Percentiles rank a stretch among this genome's conserved stretches.
Conservation (phyloP, 306 rosid species). For the Pueraria montana region DNA sequence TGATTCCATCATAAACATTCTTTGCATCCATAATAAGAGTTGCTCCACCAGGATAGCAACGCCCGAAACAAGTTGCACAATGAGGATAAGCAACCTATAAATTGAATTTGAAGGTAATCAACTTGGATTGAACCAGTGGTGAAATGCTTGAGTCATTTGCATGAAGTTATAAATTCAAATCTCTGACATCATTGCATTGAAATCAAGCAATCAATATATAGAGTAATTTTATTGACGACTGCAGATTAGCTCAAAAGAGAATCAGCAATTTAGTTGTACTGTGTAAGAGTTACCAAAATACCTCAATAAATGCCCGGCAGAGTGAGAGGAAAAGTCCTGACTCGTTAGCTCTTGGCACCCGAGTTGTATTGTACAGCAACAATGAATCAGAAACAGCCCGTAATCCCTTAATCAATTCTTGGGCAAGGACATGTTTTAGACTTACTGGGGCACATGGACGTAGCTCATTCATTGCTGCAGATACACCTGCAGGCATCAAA, state of each 20-base stretch:
- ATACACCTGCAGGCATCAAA: constrained; percentile 81
- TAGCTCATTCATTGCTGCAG: constrained; percentile 95
- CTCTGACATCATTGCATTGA: background rate
- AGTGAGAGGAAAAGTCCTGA: constrained; percentile 96
- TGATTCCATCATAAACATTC: constrained; percentile 72
- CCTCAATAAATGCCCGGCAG: constrained; percentile 95
- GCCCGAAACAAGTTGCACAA: constrained; percentile 93
- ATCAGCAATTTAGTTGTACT: constrained; percentile 1
- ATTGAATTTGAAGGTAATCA: constrained; percentile 40
- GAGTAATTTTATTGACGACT: constrained; percentile 7
- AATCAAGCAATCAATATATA: background rate
- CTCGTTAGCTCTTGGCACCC: constrained; percentile 81
- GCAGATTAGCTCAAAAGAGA: constrained; percentile 29
- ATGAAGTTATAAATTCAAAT: background rate
- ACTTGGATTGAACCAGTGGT: constrained; percentile 13
- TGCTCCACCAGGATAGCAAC: constrained; percentile 91
- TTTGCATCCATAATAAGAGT: constrained; percentile 78
- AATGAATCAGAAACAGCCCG: constrained; percentile 82
- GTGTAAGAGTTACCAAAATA: constrained; percentile 31
- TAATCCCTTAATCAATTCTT: constrained; percentile 85
- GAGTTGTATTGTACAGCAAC: constrained; percentile 84
- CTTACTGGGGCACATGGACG: constrained; percentile 98
- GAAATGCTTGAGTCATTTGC: background rate
- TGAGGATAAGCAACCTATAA: constrained; percentile 86
- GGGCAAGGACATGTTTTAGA: constrained; percentile 83